Evolutionary conservation across 139 green algal species (phyloP).

Genomic region (Astrephomene gubernaculifera): DNA sequence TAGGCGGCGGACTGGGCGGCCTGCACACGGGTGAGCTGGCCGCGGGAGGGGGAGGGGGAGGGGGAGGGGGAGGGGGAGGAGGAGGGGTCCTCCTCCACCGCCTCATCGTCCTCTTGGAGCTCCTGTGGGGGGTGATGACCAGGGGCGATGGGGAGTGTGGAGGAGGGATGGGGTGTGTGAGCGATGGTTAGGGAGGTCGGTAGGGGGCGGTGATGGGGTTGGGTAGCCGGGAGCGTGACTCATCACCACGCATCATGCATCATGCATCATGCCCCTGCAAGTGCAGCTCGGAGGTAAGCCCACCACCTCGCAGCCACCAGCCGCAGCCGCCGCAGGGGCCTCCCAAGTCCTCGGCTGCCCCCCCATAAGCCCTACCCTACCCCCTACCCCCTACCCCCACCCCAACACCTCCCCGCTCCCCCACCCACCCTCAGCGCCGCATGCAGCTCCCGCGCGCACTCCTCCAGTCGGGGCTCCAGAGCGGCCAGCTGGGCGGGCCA

Average conservation of each 20-base stretch:
- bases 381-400: not conserved
- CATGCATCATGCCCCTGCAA: too few relatives aligned
- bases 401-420: not conserved
- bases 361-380: too few relatives aligned
- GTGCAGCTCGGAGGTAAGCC: not conserved
- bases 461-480: conserved; percentile 26
- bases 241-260: too few relatives aligned
- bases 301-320: too few relatives aligned
- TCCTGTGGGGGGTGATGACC: not conserved
- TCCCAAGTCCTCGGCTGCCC: too few relatives aligned
- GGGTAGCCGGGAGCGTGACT: not conserved
- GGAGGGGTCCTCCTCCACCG: not conserved
- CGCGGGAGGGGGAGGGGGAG: not conserved
- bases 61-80: not conserved
- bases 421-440: not conserved
- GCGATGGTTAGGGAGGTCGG: not conserved
- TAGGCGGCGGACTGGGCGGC: conserved; percentile 14
- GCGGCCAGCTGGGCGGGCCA: not conserved
- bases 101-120: conserved; percentile 35
- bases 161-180: not conserved
- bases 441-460: conserved; percentile 7
- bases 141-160: not conserved
- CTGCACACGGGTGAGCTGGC: conserved; percentile 10
- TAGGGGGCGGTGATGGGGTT: not conserved
- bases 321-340: too few relatives aligned